A percentile compares a stretch with the other conserved stretches of the same genome.
These are phyloP conservation scores for Fusarium zealandicum DNA, from an alignment of 2,329 filamentous ascomycete species.

Conservation along the genomic window DNA sequence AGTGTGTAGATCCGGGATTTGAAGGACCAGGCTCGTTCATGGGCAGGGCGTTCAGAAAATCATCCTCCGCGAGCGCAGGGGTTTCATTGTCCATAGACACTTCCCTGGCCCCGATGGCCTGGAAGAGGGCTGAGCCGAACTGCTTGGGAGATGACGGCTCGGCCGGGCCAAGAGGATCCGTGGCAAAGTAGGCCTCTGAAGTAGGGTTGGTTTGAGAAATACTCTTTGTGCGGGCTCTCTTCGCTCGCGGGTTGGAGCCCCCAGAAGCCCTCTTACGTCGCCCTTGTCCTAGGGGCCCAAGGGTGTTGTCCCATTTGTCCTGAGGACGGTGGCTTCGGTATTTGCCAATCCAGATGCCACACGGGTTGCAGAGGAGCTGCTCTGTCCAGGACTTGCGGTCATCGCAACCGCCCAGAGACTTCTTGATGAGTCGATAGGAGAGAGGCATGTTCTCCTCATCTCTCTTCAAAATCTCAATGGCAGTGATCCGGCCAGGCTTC, in stretches of 20 bases:
- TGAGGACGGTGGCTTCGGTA: slow-evolving; percentile 83
- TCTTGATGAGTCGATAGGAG: slow-evolving; percentile 80
- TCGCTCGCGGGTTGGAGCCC: slow-evolving; percentile 51
- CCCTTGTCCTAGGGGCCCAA: slow-evolving; percentile 59
- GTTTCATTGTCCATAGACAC: slow-evolving; percentile 10
- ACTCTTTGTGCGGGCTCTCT: slow-evolving; percentile 59
- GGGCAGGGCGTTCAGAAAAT: slow-evolving; percentile 5
- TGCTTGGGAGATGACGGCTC: slow-evolving; percentile 50
- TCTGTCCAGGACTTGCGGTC: slow-evolving; percentile 74
- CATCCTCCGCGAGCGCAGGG: slow-evolving; percentile 5
- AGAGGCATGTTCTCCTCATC: slow-evolving; percentile 69
- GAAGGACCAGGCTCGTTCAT: slow-evolving; percentile 33
- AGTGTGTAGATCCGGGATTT: slow-evolving; percentile 57
- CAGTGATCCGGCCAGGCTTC: slow-evolving; percentile 75
- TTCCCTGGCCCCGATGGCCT: slow-evolving; percentile 22
- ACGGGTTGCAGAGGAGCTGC: slow-evolving; percentile 89
- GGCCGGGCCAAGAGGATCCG: slow-evolving; percentile 59
- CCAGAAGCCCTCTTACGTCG: slow-evolving; percentile 58
- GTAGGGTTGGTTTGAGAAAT: slow-evolving; percentile 54
- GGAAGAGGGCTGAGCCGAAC: slow-evolving; percentile 19
- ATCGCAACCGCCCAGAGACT: slow-evolving; percentile 67
- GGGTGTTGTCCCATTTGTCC: slow-evolving; percentile 79
- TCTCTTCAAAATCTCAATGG: slow-evolving; percentile 71
- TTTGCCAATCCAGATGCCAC: slow-evolving; percentile 93
- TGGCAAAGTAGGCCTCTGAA: slow-evolving; percentile 62